A percentile compares a stretch with the other conserved stretches of the same genome.
Conservation (phyloP, 768 basidiomycete genomes). For the Saitozyma sp. region DNA sequence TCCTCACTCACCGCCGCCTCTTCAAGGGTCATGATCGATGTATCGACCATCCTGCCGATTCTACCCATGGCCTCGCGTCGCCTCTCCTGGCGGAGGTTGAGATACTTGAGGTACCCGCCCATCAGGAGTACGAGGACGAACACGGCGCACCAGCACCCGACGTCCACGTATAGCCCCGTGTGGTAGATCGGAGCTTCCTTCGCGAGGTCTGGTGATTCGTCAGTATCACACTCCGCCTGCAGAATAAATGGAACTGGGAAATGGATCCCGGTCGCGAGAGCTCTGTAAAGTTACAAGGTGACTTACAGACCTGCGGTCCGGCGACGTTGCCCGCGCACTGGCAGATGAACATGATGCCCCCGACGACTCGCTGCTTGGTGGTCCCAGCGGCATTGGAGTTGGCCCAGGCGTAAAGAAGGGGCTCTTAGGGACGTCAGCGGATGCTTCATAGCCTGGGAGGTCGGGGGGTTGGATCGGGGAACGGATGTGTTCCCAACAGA, state of each 20-base stretch:
- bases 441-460: too few relatives aligned
- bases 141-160: slow-evolving; percentile 51
- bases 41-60: slow-evolving; percentile 53
- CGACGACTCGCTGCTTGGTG: slow-evolving; percentile 28
- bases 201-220: not conserved
- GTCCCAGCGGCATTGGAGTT: slow-evolving; percentile 27
- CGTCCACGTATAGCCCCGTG: slow-evolving; percentile 54
- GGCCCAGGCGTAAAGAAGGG: slow-evolving; percentile 36
- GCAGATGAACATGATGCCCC: slow-evolving; percentile 14
- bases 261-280: too few relatives aligned
- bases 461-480: too few relatives aligned
- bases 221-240: not conserved
- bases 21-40: slow-evolving; percentile 48
- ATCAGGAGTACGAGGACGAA: slow-evolving; percentile 53
- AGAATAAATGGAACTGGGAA: too few relatives aligned
- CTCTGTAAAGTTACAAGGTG: too few relatives aligned
- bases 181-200: slow-evolving; percentile 47
- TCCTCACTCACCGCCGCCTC: slow-evolving; percentile 19
- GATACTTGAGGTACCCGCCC: slow-evolving; percentile 52
- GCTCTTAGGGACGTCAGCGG: slow-evolving; percentile 7
- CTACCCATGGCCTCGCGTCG: slow-evolving; percentile 53
- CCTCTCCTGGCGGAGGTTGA: slow-evolving; percentile 55
- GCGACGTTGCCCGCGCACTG: slow-evolving; percentile 39
- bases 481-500: too few relatives aligned
- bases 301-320: slow-evolving; percentile 29